Evolutionary conservation across 257 asterid species (phyloP), one percentile per base, ranked within the genome.

Genomic region (Fraxinus anomala): DNA sequence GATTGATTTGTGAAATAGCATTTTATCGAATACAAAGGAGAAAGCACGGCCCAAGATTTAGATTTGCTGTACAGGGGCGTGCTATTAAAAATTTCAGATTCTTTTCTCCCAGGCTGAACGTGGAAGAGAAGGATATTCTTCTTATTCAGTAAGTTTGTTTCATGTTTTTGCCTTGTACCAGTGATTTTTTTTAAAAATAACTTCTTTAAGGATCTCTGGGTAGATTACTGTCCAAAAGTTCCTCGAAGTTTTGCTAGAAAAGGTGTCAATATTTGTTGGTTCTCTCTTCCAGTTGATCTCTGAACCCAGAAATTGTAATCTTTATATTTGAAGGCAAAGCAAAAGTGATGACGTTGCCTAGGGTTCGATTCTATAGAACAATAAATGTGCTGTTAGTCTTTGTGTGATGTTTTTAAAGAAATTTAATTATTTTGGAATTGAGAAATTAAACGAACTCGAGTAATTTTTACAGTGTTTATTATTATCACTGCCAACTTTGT

Each of bases 161-260:
- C 65, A 54, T 54, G 65, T 23, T 63, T 26, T 23, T 63, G 69
- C 33, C 36, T 63, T 26, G 69, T 21, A 8, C 16, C 33, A 23
- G 10, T 23, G 68, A 23, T 10, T 37, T 8, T 37, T 23, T 23
- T 3, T 0, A 51, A 17, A 37, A 37, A 37, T 9, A 37, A 37
- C 24, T 61, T 61, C 33, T 59, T 10, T n/a, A 23, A 61, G 67
- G 30, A 21, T 59, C 28, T 5, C 13, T 59, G 28, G 30, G 67
- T 59, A 59, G 67, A 28, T 21, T 59, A 59, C 28, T 7, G 28
- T 21, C 67, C 26, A 59, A 59, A 8, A 9, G 14, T 79, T 76
- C 74, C 72, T 61, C 73, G 68, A 69, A 84, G 79, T 80, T 81
- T 81, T 83, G 84, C 63, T 77, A 84, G 85, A 23, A 9, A 76